Evolutionary conservation across 495 filamentous ascomycete species (phyloP).

Genomic region (Platismatia glauca): DNA sequence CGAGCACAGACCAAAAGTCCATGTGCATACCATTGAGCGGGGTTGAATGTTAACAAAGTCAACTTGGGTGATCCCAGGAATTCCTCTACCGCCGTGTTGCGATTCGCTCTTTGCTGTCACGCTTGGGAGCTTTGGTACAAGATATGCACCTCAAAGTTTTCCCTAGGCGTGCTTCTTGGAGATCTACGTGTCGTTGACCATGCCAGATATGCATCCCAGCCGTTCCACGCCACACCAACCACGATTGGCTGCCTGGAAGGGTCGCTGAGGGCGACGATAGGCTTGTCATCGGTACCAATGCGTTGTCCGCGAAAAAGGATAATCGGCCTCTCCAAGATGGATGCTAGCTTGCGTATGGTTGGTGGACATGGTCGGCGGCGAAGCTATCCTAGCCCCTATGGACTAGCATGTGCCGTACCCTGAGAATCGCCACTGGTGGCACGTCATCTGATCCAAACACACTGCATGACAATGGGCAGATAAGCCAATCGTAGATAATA

Average conservation of each 20-base stretch:
- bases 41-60: neutral
- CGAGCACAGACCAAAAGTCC: neutral
- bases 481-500: constrained; percentile 3
- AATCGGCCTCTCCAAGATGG: neutral
- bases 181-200: neutral
- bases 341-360: neutral
- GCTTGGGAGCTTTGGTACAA: neutral
- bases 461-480: neutral
- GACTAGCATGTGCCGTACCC: neutral
- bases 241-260: neutral
- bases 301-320: neutral
- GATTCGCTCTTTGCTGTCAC: neutral
- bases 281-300: neutral
- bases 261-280: neutral
- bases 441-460: neutral
- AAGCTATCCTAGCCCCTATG: neutral
- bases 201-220: neutral
- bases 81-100: neutral
- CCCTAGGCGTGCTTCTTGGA: neutral
- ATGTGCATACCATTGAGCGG: neutral
- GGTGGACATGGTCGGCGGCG: neutral
- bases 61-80: neutral
- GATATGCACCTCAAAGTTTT: neutral
- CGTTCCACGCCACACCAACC: neutral
- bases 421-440: neutral